Evolutionary conservation across 1,139 yeast genomes (phyloP), one percentile per base, ranked within the genome.

Genomic region (Candida labiduridarum): DNA sequence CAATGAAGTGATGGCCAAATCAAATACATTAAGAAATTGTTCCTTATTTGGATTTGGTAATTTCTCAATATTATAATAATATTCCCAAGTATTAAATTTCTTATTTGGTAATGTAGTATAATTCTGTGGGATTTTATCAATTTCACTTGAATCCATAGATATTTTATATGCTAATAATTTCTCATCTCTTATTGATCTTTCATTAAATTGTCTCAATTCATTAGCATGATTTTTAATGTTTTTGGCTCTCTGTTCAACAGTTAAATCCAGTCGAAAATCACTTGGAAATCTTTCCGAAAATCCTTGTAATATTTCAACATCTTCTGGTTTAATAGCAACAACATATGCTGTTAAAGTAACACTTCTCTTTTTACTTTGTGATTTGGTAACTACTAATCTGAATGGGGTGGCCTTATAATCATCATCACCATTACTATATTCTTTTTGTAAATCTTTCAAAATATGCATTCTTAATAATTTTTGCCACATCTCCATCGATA

Each of bases 401-500:
- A 75, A 41, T 68, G 66, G 48, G 1, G 22, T 56, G 52, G 15
- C 16, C 45, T 34, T 22, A 30, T 45, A 29, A n/a, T 48, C 46
- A 3, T 56, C 56, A 9, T 51, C 44, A 1, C 58, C 57, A 36
- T 55, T 48, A n/a, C 29, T 8, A 25, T 25, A 25, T 25, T 25
- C 29, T 8, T 8, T 6, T 25, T 25, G 29, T 35, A 74, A 53
- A 53, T 75, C 79, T 33, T 62, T 46, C 29, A 64, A 57, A 9
- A 74, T 64, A 1, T 51, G 58, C 34, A 80, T 74, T 4, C 22
- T 42, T 54, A 92, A 59, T 2, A 89, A 54, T 18, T 72, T 68
- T 41, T 79, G 73, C 75, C 91, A 77, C 1, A 90, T 68, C 12
- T 74, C 66, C 52, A 89, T 62, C 11, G 95, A 85, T 45, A 82